Conservation (phyloP, 176 grass and related monocot genomes). For the Neostapfia colusana region DNA sequence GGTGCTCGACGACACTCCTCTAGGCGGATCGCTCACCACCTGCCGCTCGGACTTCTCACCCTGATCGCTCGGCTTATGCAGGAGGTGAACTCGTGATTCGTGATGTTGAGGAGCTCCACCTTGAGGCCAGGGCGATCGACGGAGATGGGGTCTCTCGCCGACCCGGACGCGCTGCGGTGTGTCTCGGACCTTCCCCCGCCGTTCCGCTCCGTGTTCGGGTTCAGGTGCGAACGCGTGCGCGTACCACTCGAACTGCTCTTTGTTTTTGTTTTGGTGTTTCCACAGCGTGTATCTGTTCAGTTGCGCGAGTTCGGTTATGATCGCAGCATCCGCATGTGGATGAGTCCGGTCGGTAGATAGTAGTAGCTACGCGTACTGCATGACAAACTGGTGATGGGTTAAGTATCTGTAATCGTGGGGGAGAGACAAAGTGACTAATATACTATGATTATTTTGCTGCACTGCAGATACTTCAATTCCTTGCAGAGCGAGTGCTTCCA, state of each 20-base stretch:
- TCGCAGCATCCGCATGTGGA: background rate
- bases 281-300: background rate
- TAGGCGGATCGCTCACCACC: background rate
- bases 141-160: constrained; percentile 57
- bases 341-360: background rate
- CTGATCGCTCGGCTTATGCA: constrained; percentile 23
- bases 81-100: background rate
- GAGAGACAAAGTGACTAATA: background rate
- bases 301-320: constrained; percentile 7
- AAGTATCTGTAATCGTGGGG: background rate
- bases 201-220: constrained; percentile 66
- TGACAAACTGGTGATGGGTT: background rate
- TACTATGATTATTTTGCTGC: constrained; percentile 4
- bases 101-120: background rate
- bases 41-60: constrained; percentile 10
- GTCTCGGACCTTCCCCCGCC: constrained; percentile 68
- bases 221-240: constrained; percentile 58
- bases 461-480: constrained; percentile 90
- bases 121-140: background rate
- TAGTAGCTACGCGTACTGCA: background rate
- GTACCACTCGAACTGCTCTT: background rate
- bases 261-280: background rate
- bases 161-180: constrained; percentile 63
- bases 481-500: constrained; percentile 91
- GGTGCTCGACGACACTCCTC: constrained; percentile 36